Evolutionary conservation across 2,329 filamentous ascomycete species (phyloP).

Genomic region (Beauveria asiatica): DNA sequence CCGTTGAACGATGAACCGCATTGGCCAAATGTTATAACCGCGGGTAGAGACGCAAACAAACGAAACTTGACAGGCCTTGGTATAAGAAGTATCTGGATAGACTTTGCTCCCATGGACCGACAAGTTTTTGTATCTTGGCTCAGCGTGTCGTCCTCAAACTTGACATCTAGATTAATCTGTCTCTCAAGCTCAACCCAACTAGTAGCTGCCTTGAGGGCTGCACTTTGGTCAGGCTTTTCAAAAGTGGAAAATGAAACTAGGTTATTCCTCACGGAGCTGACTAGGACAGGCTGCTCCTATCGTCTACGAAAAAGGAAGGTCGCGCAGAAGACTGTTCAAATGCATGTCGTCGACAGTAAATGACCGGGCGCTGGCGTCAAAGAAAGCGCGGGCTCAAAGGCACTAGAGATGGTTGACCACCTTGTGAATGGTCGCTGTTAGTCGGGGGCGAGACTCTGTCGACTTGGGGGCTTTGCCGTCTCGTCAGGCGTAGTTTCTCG

Average conservation of each 20-base stretch:
- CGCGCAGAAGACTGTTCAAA: slow-evolving; percentile 31
- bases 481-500: slow-evolving; percentile 20
- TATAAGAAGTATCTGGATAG: neutral
- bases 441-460: neutral
- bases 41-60: neutral
- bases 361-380: slow-evolving; percentile 25
- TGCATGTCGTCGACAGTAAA: slow-evolving; percentile 37
- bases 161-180: slow-evolving; percentile 28
- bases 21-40: slow-evolving; percentile 9
- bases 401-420: slow-evolving; percentile 43
- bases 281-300: slow-evolving; percentile 41
- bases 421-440: slow-evolving; percentile 15
- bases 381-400: slow-evolving; percentile 40
- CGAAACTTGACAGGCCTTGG: neutral
- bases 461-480: slow-evolving; percentile 14
- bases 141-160: slow-evolving; percentile 25
- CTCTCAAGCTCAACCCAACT: slow-evolving; percentile 32
- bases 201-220: slow-evolving; percentile 33
- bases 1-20: slow-evolving; percentile 31
- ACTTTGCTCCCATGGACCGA: slow-evolving; percentile 12
- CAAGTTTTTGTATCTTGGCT: slow-evolving; percentile 29
- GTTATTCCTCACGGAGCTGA: slow-evolving; percentile 38
- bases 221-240: slow-evolving; percentile 28
- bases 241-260: slow-evolving; percentile 30
- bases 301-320: slow-evolving; percentile 31